These are phyloP conservation scores for Cydonia oblonga DNA, from an alignment of 331 rosid species.

Conservation along the genomic window DNA sequence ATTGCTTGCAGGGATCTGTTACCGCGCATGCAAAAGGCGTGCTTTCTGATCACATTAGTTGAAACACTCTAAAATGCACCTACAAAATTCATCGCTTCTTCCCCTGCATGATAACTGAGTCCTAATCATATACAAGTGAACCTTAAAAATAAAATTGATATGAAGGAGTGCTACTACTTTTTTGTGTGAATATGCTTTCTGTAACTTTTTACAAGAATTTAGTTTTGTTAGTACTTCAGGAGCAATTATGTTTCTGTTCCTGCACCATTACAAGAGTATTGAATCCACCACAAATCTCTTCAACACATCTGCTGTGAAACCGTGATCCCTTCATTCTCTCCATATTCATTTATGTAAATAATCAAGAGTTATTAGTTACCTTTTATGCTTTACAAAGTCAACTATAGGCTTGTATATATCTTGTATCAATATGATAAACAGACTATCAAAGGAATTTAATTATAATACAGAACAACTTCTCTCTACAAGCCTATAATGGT, in stretches of 20 bases:
- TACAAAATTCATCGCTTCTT: background rate
- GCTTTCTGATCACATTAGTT: background rate
- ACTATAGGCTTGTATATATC: too few species aligned
- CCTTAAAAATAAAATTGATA: background rate
- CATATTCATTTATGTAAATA: background rate
- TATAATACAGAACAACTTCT: too few species aligned
- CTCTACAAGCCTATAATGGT: accelerated
- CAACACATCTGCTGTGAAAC: too few species aligned
- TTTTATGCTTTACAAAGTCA: too few species aligned
- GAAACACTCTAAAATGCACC: background rate
- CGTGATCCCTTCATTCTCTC: background rate
- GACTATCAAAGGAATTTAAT: too few species aligned
- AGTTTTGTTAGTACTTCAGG: background rate
- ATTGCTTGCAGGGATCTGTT: background rate
- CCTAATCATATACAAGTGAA: too few species aligned
- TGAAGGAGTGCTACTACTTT: background rate
- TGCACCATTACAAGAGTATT: background rate
- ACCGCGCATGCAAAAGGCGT: background rate
- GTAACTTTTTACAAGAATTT: background rate
- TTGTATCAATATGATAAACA: too few species aligned
- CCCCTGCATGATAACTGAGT: too few species aligned
- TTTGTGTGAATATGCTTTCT: background rate
- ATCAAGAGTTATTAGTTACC: too few species aligned
- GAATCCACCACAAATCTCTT: background rate
- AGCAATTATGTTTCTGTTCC: background rate